Percentiles rank a stretch among this genome's conserved stretches.
Evolutionary conservation across 1,139 yeast species (phyloP).

Genomic region (Scheffersomyces stambukii): DNA sequence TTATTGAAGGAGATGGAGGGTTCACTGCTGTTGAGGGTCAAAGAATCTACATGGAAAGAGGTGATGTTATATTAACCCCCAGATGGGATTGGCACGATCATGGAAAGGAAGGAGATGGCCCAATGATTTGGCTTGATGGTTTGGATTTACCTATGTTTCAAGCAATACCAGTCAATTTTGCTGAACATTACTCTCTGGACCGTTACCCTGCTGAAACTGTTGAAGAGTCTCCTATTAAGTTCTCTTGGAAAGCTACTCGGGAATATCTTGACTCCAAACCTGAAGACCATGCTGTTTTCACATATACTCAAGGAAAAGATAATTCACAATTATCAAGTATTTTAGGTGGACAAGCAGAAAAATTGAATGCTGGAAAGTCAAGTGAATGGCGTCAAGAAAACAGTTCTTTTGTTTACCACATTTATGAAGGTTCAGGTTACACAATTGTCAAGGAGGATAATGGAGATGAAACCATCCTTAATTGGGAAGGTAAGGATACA

Average conservation of each 20-base stretch:
- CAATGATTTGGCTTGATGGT: slow-evolving; percentile 21
- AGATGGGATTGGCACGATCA: slow-evolving; percentile 22
- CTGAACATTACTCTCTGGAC: slow-evolving; percentile 15
- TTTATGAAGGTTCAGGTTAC: slow-evolving; percentile 14
- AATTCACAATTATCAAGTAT: slow-evolving; percentile 11
- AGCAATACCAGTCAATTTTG: slow-evolving; percentile 18
- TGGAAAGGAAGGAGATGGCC: slow-evolving; percentile 19
- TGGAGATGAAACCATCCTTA: slow-evolving; percentile 7
- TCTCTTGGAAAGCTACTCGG: slow-evolving; percentile 15
- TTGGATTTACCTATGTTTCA: slow-evolving; percentile 19
- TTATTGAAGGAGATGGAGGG: slow-evolving; percentile 18
- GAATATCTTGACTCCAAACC: slow-evolving; percentile 9
- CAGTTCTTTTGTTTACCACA: slow-evolving; percentile 15
- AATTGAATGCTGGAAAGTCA: slow-evolving; percentile 8
- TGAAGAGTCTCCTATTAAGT: slow-evolving; percentile 12
- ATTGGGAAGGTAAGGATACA: slow-evolving; percentile 14
- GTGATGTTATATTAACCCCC: slow-evolving; percentile 20
- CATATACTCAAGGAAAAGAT: slow-evolving; percentile 8
- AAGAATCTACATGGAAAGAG: slow-evolving; percentile 16
- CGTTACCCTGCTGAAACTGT: slow-evolving; percentile 13
- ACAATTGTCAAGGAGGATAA: slow-evolving; percentile 11
- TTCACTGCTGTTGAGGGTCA: slow-evolving; percentile 18
- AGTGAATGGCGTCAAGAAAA: slow-evolving; percentile 15
- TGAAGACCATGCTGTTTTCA: slow-evolving; percentile 11
- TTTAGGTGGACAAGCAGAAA: slow-evolving; percentile 16